A percentile compares a stretch with the other conserved stretches of the same genome.
These are phyloP conservation scores for Artomyces pyxidatus DNA, from an alignment of 768 basidiomycete genomes.

Conservation along the genomic window DNA sequence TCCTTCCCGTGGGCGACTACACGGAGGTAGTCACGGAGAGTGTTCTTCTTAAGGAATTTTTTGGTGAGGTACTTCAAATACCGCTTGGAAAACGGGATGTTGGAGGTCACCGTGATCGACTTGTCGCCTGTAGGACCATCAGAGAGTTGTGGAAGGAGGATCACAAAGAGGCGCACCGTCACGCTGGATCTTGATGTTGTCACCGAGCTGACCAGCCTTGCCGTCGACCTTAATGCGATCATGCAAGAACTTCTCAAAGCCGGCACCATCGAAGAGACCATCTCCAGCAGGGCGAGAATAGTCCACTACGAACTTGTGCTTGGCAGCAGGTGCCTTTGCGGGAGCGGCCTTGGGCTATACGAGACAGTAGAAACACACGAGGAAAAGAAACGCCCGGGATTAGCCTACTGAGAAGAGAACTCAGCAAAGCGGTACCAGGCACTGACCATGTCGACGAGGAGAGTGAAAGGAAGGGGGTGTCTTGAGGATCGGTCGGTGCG, in stretches of 20 bases:
- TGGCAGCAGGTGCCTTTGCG: slow-evolving; percentile 43
- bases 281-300: slow-evolving; percentile 75
- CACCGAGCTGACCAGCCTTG: slow-evolving; percentile 87
- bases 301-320: slow-evolving; percentile 80
- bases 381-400: slow-evolving; percentile 33
- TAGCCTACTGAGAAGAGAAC: slow-evolving; percentile 88
- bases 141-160: background rate
- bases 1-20: slow-evolving; percentile 94
- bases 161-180: slow-evolving; percentile 56
- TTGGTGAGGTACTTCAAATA: slow-evolving; percentile 99
- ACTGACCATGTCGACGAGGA: slow-evolving; percentile 62
- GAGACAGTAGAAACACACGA: slow-evolving; percentile 21
- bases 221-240: slow-evolving; percentile 92
- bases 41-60: slow-evolving; percentile 98
- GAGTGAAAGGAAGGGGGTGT: slow-evolving; percentile 14
- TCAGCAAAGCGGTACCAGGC: slow-evolving; percentile 73
- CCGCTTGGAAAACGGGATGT: slow-evolving; percentile 89
- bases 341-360: slow-evolving; percentile 52
- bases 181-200: slow-evolving; percentile 77
- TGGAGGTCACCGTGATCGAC: slow-evolving; percentile 80
- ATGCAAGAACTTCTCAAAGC: slow-evolving; percentile 83
- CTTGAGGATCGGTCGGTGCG: slow-evolving; percentile 22
- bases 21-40: slow-evolving; percentile 93
- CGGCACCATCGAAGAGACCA: slow-evolving; percentile 52
- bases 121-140: slow-evolving; percentile 47